Percentiles rank a stretch among this genome's conserved stretches.
These are phyloP conservation scores for Mycena vitilis DNA, from an alignment of 768 basidiomycete species.

Conservation along the genomic window DNA sequence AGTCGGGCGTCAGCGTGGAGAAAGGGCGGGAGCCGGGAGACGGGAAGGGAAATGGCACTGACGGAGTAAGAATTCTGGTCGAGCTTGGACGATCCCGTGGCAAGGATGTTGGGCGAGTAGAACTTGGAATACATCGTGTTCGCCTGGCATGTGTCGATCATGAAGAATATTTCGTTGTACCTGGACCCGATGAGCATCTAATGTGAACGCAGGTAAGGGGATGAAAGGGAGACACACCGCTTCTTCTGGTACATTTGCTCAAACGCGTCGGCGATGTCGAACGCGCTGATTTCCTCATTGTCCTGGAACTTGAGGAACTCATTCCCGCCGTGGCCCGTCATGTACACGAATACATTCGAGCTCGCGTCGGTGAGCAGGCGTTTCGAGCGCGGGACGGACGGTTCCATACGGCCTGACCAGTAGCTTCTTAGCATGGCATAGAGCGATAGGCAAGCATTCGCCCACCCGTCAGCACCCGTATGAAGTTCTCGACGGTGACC, in stretches of 20 bases:
- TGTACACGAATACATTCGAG: slow-evolving; percentile 95
- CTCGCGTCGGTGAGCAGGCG: slow-evolving; percentile 90
- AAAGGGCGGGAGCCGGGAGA: neutral
- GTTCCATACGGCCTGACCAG: slow-evolving; percentile 79
- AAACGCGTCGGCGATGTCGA: slow-evolving; percentile 97
- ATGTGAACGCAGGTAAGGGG: neutral
- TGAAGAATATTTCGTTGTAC: slow-evolving; percentile 97
- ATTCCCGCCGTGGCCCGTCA: slow-evolving; percentile 98
- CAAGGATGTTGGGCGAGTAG: slow-evolving; percentile 93
- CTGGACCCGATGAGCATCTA: slow-evolving; percentile 46
- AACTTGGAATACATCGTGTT: slow-evolving; percentile 95
- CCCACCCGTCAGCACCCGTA: slow-evolving; percentile 91
- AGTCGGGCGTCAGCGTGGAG: neutral
- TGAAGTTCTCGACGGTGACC: slow-evolving; percentile 96
- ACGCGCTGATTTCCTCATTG: slow-evolving; percentile 96
- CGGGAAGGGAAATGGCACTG: slow-evolving; percentile 40
- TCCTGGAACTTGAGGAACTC: slow-evolving; percentile 99
- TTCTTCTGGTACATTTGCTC: slow-evolving; percentile 99
- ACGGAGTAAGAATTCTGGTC: slow-evolving; percentile 96
- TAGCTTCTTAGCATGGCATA: neutral
- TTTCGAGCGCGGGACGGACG: slow-evolving; percentile 90
- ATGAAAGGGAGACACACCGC: slow-evolving; percentile 60
- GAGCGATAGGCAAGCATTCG: slow-evolving; percentile 6
- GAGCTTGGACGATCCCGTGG: slow-evolving; percentile 86
- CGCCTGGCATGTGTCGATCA: slow-evolving; percentile 98